Evolutionary conservation across 768 basidiomycete genomes (phyloP).

Genomic region (Rhodotorula graminis): DNA sequence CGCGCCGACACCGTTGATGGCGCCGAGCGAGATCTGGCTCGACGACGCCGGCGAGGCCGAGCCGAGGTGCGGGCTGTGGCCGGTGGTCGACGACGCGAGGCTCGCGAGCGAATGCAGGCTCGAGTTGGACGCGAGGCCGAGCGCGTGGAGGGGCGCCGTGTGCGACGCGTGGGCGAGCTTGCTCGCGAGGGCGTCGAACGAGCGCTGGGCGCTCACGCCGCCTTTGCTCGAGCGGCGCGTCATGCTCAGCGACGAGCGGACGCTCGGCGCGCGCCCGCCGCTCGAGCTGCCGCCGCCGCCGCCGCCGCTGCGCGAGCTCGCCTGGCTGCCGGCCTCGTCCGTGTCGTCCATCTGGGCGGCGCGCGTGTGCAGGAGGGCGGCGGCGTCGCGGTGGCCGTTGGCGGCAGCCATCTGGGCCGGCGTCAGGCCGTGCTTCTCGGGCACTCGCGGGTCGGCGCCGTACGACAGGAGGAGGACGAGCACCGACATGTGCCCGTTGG

Average conservation of each 20-base stretch:
- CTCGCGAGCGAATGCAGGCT: constrained; percentile 42
- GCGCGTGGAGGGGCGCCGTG: constrained; percentile 36
- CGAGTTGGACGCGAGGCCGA: constrained; percentile 45
- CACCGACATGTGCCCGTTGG: constrained; percentile 79
- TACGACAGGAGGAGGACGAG: constrained; percentile 73
- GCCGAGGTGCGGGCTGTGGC: constrained; percentile 37
- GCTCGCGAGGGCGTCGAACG: constrained; percentile 66
- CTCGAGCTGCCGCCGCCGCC: background rate
- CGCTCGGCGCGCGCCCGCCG: constrained; percentile 45
- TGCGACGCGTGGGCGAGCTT: constrained; percentile 48
- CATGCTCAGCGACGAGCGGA: constrained; percentile 7
- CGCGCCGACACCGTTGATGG: background rate
- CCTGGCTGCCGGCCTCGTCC: background rate
- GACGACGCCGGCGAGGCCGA: constrained; percentile 50
- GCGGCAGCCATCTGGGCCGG: constrained; percentile 76
- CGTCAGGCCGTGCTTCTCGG: constrained; percentile 88
- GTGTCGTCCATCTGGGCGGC: constrained; percentile 43
- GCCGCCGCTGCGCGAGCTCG: constrained; percentile 1
- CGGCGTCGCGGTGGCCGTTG: constrained; percentile 74
- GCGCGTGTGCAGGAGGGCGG: constrained; percentile 58
- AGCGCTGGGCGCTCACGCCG: constrained; percentile 62
- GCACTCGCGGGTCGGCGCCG: constrained; percentile 72
- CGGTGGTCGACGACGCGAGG: constrained; percentile 8
- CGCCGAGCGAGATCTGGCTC: constrained; percentile 51
- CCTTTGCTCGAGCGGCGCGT: background rate